phyloP scores from a whole-genome alignment of 2,329 filamentous ascomycete species.

The Apiospora koreana region DNA sequence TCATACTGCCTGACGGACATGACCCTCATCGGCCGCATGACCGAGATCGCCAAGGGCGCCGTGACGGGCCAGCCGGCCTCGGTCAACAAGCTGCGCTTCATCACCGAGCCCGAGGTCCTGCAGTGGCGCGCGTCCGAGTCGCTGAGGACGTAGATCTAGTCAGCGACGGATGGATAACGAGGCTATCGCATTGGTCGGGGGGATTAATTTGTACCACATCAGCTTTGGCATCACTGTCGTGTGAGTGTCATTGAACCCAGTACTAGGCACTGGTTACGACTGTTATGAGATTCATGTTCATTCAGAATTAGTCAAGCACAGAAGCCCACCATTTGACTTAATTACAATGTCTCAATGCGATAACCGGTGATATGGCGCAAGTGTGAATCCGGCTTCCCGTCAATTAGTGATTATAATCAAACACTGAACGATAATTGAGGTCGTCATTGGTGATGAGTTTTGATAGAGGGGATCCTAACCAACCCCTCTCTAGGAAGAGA shows the following conservation, averaged over 20 bases:
- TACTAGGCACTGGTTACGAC: background rate
- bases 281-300: background rate
- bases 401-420: too few species aligned
- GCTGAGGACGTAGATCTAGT: background rate
- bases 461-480: too few species aligned
- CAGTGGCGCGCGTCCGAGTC: conserved; percentile 46
- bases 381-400: too few species aligned
- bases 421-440: too few species aligned
- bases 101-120: conserved; percentile 65
- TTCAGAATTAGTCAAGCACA: background rate
- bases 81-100: conserved; percentile 76
- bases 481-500: too few species aligned
- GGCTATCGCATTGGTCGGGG: background rate
- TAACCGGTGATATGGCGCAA: too few species aligned
- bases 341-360: background rate
- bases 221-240: background rate
- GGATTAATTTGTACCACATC: background rate
- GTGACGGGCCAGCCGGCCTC: conserved; percentile 70
- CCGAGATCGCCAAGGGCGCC: conserved; percentile 75
- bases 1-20: conserved; percentile 70
- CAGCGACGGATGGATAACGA: background rate
- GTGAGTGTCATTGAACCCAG: background rate
- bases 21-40: conserved; percentile 62
- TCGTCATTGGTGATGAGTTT: too few species aligned
- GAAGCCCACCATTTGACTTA: background rate